Evolutionary conservation across 2,329 filamentous ascomycete genomes (phyloP).

Genomic region (Orbilia brochopaga): DNA sequence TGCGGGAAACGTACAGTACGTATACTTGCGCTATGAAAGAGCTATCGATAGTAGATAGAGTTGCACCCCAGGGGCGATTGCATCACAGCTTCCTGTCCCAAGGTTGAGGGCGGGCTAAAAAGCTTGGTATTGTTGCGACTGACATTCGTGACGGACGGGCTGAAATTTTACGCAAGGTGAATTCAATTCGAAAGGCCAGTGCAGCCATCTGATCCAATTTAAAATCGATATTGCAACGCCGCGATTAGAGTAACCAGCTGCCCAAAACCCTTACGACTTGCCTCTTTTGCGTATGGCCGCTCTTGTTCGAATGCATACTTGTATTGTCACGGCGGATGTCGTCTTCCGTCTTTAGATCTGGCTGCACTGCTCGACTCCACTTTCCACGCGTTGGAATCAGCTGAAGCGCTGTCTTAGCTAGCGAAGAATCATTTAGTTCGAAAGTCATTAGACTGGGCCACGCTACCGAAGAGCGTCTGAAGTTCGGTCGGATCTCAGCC

Average conservation of each 20-base stretch:
- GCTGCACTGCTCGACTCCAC: slow-evolving; percentile 2
- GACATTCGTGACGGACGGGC: not conserved
- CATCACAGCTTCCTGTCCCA: slow-evolving; percentile 36
- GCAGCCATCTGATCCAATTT: slow-evolving; percentile 46
- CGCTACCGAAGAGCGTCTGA: slow-evolving; percentile 18
- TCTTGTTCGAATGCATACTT: too few species aligned
- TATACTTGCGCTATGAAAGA: slow-evolving; percentile 7
- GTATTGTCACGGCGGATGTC: not conserved
- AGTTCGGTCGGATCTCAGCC: slow-evolving; percentile 38
- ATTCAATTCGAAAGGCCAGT: slow-evolving; percentile 15
- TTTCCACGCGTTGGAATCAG: slow-evolving; percentile 25
- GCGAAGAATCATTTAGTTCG: slow-evolving; percentile 26
- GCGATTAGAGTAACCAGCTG: slow-evolving; percentile 17
- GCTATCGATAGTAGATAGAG: slow-evolving; percentile 25
- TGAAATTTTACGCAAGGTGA: not conserved
- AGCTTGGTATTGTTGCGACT: slow-evolving; percentile 38
- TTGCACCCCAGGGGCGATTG: slow-evolving; percentile 17
- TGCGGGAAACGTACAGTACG: too few species aligned
- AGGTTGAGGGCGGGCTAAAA: slow-evolving; percentile 32
- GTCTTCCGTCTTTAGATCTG: not conserved
- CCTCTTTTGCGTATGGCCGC: slow-evolving; percentile 32
- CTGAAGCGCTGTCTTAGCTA: slow-evolving; percentile 37
- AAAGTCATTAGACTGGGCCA: not conserved
- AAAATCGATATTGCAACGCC: slow-evolving; percentile 45
- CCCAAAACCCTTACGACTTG: slow-evolving; percentile 48